Evolutionary conservation across 2,329 filamentous ascomycete genomes (phyloP).

Genomic region (Monascus ruber): DNA sequence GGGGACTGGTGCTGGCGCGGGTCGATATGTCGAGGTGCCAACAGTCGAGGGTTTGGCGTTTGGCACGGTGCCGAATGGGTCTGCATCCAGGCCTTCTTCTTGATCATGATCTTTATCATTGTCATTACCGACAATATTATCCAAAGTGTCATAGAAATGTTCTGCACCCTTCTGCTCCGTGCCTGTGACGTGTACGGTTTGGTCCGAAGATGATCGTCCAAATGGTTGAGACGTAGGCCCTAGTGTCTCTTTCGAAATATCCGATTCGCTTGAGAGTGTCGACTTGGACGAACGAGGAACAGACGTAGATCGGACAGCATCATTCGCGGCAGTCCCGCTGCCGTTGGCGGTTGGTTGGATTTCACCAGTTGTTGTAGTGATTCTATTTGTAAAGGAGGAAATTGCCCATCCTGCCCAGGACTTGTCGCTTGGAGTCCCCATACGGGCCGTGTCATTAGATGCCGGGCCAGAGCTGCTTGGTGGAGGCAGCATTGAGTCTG

Average conservation of each 20-base stretch:
- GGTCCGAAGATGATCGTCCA: constrained; percentile 31
- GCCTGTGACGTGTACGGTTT: constrained; percentile 27
- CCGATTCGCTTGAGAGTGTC: constrained; percentile 15
- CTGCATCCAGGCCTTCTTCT: constrained; percentile 35
- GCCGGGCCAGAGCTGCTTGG: constrained; percentile 44
- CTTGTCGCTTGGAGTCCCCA: constrained; percentile 62
- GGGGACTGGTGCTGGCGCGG: constrained; percentile 32
- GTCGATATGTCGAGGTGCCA: constrained; percentile 11
- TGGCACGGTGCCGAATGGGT: constrained; percentile 25
- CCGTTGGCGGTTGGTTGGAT: constrained; percentile 55
- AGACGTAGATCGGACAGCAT: constrained; percentile 35
- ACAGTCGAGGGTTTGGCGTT: constrained; percentile 9
- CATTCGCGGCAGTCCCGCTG: constrained; percentile 32
- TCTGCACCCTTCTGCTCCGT: constrained; percentile 47
- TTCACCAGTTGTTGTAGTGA: constrained; percentile 72
- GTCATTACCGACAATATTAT: constrained; percentile 47
- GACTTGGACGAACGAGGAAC: constrained; percentile 33
- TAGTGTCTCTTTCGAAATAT: constrained; percentile 11
- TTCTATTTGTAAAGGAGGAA: constrained; percentile 93
- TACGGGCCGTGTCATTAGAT: constrained; percentile 49
- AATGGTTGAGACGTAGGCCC: constrained; percentile 18
- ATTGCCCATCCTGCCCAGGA: constrained; percentile 97
- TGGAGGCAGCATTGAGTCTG: constrained; percentile 66
- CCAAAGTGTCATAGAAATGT: constrained; percentile 65
- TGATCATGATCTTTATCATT: constrained; percentile 39